Evolutionary conservation across 202 grass and related monocot species (phyloP).

Genomic region (Musa balbisiana): DNA sequence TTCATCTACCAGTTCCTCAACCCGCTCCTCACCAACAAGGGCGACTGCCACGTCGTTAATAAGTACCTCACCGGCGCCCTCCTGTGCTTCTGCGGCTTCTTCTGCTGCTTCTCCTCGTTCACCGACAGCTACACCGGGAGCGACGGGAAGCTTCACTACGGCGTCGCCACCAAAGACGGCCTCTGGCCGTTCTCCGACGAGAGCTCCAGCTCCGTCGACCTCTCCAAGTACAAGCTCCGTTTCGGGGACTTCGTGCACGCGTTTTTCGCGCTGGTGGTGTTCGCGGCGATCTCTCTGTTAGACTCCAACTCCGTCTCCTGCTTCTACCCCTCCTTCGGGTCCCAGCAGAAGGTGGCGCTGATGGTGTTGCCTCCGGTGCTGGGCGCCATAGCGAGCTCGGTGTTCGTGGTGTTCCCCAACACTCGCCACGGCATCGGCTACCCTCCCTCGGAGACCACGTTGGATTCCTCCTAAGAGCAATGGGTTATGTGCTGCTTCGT

Average conservation of each 20-base stretch:
- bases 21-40: constrained; percentile 51
- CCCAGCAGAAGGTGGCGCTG: constrained; percentile 23
- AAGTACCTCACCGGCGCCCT: constrained; percentile 27
- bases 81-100: constrained; percentile 28
- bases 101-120: constrained; percentile 48
- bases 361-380: constrained; percentile 34
- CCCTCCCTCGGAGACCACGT: not conserved
- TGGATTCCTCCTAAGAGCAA: not conserved
- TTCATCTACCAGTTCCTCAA: constrained; percentile 50
- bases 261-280: constrained; percentile 30
- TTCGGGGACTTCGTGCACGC: constrained; percentile 37
- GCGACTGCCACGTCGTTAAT: constrained; percentile 29
- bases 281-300: constrained; percentile 34
- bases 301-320: constrained; percentile 28
- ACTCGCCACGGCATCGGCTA: constrained; percentile 49
- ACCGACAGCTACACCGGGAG: constrained; percentile 50
- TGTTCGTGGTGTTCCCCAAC: constrained; percentile 42
- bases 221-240: constrained; percentile 37
- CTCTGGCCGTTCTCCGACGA: constrained; percentile 11
- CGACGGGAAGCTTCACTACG: constrained; percentile 48
- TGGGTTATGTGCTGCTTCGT: too few relatives aligned
- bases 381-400: constrained; percentile 33
- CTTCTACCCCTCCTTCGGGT: constrained; percentile 26
- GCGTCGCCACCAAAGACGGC: constrained; percentile 33
- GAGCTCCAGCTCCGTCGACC: not conserved